These are phyloP conservation scores for Pseudisothecium myosuroides DNA, from an alignment of 225 moss, liverwort and hornwort genomes.

Conservation along the genomic window DNA sequence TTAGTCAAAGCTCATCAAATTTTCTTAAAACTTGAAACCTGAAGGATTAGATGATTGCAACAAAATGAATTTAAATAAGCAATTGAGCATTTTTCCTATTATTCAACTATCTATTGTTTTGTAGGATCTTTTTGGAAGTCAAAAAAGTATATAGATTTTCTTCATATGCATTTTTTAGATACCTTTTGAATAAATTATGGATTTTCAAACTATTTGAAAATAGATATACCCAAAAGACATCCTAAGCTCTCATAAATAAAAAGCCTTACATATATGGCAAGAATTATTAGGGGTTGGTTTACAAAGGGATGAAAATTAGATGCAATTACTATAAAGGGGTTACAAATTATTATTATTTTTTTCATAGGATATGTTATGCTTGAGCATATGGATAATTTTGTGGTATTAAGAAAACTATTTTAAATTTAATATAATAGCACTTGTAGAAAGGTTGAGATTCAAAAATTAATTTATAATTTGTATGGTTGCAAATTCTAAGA, in stretches of 20 bases:
- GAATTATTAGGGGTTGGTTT: fast-evolving
- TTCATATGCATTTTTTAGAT: background rate
- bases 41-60: fast-evolving
- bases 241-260: background rate
- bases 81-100: background rate
- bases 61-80: background rate
- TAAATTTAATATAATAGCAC: background rate
- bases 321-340: fast-evolving
- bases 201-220: background rate
- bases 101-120: background rate
- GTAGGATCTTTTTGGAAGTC: background rate
- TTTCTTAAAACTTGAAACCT: background rate
- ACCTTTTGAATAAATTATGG: too few relatives aligned
- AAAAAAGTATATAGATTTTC: background rate
- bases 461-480: background rate
- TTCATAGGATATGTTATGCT: too few relatives aligned
- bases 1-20: background rate
- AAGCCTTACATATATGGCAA: background rate
- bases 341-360: background rate
- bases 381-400: background rate
- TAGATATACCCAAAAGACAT: background rate
- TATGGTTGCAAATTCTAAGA: fast-evolving
- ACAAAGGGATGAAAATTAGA: background rate
- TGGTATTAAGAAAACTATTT: fast-evolving
- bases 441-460: background rate